Evolutionary conservation across 495 filamentous ascomycete species (phyloP), one percentile per base, ranked within the genome.

Genomic region (Lasiosphaeria ovina): DNA sequence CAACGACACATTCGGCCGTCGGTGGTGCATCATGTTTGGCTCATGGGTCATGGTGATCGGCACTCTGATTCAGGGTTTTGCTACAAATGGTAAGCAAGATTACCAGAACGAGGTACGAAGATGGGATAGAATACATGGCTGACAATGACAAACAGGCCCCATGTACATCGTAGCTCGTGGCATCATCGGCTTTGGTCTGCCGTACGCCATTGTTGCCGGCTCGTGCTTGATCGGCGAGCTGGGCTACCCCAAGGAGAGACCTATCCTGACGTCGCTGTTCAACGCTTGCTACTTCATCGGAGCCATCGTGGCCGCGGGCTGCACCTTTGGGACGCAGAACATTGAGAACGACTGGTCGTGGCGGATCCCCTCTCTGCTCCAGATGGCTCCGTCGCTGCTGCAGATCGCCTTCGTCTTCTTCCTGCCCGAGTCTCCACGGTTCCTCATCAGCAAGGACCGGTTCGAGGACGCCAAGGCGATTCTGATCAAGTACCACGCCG

Each of bases 91-190:
- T 79, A 59, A 32, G 74, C 64, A 32, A 11, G 47, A n/a, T 54
- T 16, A n/a, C 6, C 11, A n/a, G 17, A 14, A n/a, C 11, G 12
- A 4, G 12, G 4, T 11, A 1, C 44, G 16, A 47, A 11, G 12
- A 47, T 8, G 4, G 6, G 38, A 47, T n/a, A 1, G 5, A 12
- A 56, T 14, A 34, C 51, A 24, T 5, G 10, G n/a, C 35, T 51
- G 9, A 36, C 9, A 7, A 54, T 40, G 38, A 55, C 14, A 17
- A 3, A 6, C 3, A 62, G 64, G 58, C 10, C 57, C 55, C 53
- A 88, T 87, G 83, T 89, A 86, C 62, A 77, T 88, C 55, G 70
- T 87, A 14, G 80, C 86, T n/a, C 80, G 86, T 54, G 75, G 84
- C 14, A 70, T 89, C 51, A 76, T 89, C 44, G 86, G 86, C 24